Evolutionary conservation across 768 basidiomycete species (phyloP), one percentile per base, ranked within the genome.

Genomic region (Dendrothele bispora): DNA sequence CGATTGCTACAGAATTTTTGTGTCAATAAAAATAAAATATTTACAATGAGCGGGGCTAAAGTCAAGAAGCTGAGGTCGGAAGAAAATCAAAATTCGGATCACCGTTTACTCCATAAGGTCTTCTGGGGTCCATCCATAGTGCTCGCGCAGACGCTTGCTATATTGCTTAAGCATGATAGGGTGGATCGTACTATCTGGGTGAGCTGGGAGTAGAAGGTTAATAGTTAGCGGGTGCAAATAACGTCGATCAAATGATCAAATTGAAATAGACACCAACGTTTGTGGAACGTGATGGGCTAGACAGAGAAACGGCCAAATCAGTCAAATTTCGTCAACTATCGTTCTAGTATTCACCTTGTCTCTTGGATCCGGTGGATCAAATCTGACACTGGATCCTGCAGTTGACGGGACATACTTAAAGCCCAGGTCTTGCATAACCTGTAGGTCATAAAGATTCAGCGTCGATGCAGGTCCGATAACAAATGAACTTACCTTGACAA

Each of bases 361-460:
- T 34, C 56, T 62, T 35, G 62, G 58, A 55, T 82, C 70, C 15
- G 86, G 89, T 39, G 88, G 88, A 62, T 88, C 82, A 58, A 91
- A 91, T 29, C 88, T 78, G 28, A 91, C 89, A 61, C 86, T 87
- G 8, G 88, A 90, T 2, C 89, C 89, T 17, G 88, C 87, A 2
- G 87, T 88, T 50, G 80, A 81, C 4, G 84, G 84, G 58, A 83
- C 82, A 54, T 83, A 84, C 3, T 67, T 66, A 63, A 91, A 91
- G 28, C 88, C 88, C 79, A 91, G 82, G 39, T 86, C 85, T 29
- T 71, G 67, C 88, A 91, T 88, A 29, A 88, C 66, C 88, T 90
- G 55, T 7, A 36, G 10, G 10, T 15, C 2, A 27, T 46, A 32
- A 30, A 29, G 24, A 30, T 29, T 21, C 1, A 29, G 21, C 25